These are phyloP conservation scores for Jatropha podagrica DNA, from an alignment of 441 rosid genomes.

Conservation along the genomic window DNA sequence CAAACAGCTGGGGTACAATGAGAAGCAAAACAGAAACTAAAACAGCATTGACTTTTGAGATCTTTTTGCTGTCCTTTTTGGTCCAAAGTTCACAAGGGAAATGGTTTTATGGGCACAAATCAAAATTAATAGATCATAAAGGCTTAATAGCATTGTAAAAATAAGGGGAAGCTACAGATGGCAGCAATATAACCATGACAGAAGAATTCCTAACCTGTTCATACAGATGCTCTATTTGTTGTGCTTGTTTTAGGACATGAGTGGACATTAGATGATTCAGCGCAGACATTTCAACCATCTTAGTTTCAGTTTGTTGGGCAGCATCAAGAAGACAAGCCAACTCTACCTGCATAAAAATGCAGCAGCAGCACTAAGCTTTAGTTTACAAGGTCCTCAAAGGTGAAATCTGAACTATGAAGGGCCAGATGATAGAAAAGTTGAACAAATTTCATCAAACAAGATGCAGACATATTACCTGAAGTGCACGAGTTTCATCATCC, in stretches of 20 bases:
- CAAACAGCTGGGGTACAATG: neutral
- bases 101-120: neutral
- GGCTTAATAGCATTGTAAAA: neutral
- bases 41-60: neutral
- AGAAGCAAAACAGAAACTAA: neutral
- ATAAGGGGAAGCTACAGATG: neutral
- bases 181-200: neutral
- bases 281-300: slow-evolving; percentile 99
- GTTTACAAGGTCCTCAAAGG: slow-evolving; percentile 14
- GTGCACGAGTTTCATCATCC: slow-evolving; percentile 92
- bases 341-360: slow-evolving; percentile 60
- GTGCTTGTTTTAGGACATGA: slow-evolving; percentile 91
- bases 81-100: neutral
- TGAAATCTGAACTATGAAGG: slow-evolving; percentile 12
- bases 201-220: slow-evolving; percentile 61
- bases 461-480: slow-evolving; percentile 57
- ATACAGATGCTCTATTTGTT: slow-evolving; percentile 78
- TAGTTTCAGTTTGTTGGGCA: slow-evolving; percentile 86
- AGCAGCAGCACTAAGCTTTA: slow-evolving; percentile 17
- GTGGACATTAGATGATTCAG: slow-evolving; percentile 93
- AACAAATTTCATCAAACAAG: slow-evolving; percentile 5
- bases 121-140: neutral
- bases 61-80: neutral
- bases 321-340: slow-evolving; percentile 80
- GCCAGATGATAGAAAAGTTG: neutral